A percentile compares a stretch with the other conserved stretches of the same genome.
Conservation (phyloP, 768 basidiomycete genomes). For the Lentinula boryana region DNA sequence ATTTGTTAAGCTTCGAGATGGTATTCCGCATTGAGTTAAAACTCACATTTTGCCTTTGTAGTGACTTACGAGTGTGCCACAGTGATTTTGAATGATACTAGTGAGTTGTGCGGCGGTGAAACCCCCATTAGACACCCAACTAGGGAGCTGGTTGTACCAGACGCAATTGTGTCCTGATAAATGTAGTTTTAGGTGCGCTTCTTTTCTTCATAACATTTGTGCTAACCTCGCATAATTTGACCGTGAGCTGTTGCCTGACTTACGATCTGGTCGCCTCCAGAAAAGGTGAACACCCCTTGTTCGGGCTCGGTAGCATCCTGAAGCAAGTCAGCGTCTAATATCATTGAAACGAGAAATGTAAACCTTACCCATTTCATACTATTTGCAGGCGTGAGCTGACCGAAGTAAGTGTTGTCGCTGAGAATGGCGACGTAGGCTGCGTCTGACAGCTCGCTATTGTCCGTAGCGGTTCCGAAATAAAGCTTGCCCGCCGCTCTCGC, state of each 20-base stretch:
- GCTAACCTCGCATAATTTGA: conserved; percentile 27
- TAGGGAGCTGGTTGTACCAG: conserved; percentile 38
- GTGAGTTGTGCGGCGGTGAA: conserved; percentile 23
- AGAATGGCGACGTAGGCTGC: conserved; percentile 30
- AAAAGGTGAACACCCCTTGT: conserved; percentile 26
- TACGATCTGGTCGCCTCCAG: conserved; percentile 26
- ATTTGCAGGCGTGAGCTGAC: conserved; percentile 38
- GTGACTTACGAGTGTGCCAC: conserved; percentile 26
- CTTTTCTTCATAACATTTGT: too few relatives aligned
- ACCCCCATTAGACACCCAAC: conserved; percentile 26
- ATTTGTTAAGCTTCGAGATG: not conserved
- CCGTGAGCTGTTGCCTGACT: conserved; percentile 26
- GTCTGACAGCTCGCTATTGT: conserved; percentile 38
- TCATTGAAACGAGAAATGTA: not conserved
- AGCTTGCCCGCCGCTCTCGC: conserved; percentile 34
- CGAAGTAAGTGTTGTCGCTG: conserved; percentile 28
- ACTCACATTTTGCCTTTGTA: conserved; percentile 31
- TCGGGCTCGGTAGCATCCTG: conserved; percentile 34
- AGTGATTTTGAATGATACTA: conserved; percentile 27
- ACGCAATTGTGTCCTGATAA: conserved; percentile 27
- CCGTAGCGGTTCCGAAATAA: conserved; percentile 45
- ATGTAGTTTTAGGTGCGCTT: not conserved
- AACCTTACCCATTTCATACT: conserved; percentile 37
- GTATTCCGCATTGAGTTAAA: not conserved
- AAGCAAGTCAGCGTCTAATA: not conserved